Percentiles rank a stretch among this genome's conserved stretches.
These are phyloP conservation scores for Vaccinium myrtillus DNA, from an alignment of 148 eudicot genomes.

Conservation along the genomic window DNA sequence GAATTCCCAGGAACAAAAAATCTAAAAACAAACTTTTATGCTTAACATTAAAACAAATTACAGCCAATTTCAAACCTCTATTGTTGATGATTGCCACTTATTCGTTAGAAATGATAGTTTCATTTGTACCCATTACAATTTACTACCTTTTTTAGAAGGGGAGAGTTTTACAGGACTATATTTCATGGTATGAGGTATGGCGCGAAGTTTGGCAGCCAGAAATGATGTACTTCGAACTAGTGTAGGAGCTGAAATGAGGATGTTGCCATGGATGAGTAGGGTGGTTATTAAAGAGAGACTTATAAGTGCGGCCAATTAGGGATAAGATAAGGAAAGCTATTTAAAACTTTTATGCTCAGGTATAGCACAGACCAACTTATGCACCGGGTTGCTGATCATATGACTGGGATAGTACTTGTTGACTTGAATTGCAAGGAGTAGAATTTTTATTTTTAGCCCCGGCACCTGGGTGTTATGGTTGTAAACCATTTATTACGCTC, in stretches of 20 bases:
- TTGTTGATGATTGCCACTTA: background rate
- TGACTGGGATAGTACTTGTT: conserved; percentile 4
- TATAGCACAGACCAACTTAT: background rate
- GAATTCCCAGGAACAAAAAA: background rate
- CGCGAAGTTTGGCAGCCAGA: background rate
- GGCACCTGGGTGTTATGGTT: background rate
- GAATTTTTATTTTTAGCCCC: background rate
- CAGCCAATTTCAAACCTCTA: background rate
- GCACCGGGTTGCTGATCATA: background rate
- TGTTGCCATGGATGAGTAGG: background rate
- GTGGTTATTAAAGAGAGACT: background rate
- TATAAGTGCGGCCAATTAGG: background rate
- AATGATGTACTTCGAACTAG: background rate
- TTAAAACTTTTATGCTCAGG: background rate
- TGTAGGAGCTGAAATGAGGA: background rate
- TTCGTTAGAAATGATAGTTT: background rate
- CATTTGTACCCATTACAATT: background rate
- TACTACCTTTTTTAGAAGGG: background rate
- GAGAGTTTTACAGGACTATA: background rate
- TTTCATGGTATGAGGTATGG: too few relatives aligned
- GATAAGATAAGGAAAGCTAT: background rate
- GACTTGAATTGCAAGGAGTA: background rate
- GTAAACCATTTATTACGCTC: background rate
- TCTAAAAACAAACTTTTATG: background rate
- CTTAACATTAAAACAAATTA: background rate